Conservation (phyloP, 2,329 filamentous ascomycete genomes). For the Xylariaceae sp. region DNA sequence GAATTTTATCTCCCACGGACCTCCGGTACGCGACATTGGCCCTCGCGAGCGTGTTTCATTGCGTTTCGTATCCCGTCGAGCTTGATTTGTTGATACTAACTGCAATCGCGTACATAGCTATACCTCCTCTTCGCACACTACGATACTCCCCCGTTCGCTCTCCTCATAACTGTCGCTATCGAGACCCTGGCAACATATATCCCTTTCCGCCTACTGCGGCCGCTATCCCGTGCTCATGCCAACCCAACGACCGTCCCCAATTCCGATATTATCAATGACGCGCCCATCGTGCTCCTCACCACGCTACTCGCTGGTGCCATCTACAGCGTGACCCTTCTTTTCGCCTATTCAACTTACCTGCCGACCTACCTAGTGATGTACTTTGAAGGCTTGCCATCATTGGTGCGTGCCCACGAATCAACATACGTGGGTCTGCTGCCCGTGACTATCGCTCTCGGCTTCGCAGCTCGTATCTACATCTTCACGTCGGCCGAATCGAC, state of each 20-base stretch:
- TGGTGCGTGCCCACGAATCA: slow-evolving; percentile 62
- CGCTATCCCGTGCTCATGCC: slow-evolving; percentile 58
- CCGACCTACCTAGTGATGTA: slow-evolving; percentile 66
- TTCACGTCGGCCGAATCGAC: slow-evolving; percentile 62
- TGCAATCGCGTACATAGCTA: slow-evolving; percentile 40
- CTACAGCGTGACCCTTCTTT: slow-evolving; percentile 67
- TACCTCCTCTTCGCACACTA: slow-evolving; percentile 78
- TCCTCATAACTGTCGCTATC: slow-evolving; percentile 57
- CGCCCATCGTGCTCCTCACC: slow-evolving; percentile 57
- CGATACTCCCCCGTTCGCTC: slow-evolving; percentile 55
- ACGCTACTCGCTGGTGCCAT: slow-evolving; percentile 64
- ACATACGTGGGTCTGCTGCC: slow-evolving; percentile 57
- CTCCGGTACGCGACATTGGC: slow-evolving; percentile 48
- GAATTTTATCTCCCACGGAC: slow-evolving; percentile 66
- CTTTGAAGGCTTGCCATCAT: slow-evolving; percentile 65
- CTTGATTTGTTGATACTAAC: slow-evolving; percentile 1
- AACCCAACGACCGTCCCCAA: slow-evolving; percentile 50
- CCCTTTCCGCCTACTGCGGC: slow-evolving; percentile 70
- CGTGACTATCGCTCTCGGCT: slow-evolving; percentile 53
- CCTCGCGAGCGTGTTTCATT: background rate
- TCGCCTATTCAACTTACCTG: slow-evolving; percentile 63
- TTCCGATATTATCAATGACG: slow-evolving; percentile 59
- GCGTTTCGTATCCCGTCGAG: background rate
- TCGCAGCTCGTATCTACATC: slow-evolving; percentile 69
- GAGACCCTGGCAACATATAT: slow-evolving; percentile 63